Percentiles rank a stretch among this genome's conserved stretches.
These are phyloP conservation scores for Aspergillus pseudoviridinutans DNA, from an alignment of 2,329 filamentous ascomycete species.

Conservation along the genomic window DNA sequence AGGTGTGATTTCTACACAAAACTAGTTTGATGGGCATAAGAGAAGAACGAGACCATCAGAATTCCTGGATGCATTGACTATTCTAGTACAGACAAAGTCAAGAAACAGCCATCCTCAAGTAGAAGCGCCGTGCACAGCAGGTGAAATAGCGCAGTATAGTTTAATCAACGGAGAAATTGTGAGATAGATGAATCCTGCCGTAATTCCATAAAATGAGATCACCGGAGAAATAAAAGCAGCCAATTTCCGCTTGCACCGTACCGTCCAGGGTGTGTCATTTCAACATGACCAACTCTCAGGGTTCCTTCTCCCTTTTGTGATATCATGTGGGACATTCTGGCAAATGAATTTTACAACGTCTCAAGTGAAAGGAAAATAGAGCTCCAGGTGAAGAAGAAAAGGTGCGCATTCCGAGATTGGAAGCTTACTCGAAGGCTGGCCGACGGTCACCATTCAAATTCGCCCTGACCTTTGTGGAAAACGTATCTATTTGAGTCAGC, in stretches of 20 bases:
- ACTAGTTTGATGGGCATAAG: background rate
- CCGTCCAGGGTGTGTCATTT: background rate
- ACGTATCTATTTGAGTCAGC: conserved; percentile 61
- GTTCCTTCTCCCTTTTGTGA: background rate
- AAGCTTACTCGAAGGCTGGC: background rate
- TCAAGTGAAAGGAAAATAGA: background rate
- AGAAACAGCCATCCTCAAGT: conserved; percentile 16
- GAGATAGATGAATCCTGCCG: background rate
- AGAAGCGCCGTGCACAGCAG: conserved; percentile 23
- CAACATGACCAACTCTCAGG: background rate
- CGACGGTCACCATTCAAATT: conserved; percentile 84
- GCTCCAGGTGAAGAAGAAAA: background rate
- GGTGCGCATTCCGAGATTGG: background rate
- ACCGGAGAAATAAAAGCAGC: background rate
- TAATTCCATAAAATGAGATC: background rate
- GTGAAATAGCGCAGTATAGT: background rate
- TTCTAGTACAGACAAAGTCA: conserved; percentile 24
- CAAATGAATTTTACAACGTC: background rate
- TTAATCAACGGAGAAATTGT: background rate
- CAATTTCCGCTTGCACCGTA: background rate
- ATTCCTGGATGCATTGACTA: background rate
- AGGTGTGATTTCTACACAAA: background rate
- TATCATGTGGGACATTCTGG: background rate
- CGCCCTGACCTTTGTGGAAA: conserved; percentile 94
- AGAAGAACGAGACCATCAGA: background rate